Conservation (phyloP, 116 monocot genomes). For the Iris pallida region DNA sequence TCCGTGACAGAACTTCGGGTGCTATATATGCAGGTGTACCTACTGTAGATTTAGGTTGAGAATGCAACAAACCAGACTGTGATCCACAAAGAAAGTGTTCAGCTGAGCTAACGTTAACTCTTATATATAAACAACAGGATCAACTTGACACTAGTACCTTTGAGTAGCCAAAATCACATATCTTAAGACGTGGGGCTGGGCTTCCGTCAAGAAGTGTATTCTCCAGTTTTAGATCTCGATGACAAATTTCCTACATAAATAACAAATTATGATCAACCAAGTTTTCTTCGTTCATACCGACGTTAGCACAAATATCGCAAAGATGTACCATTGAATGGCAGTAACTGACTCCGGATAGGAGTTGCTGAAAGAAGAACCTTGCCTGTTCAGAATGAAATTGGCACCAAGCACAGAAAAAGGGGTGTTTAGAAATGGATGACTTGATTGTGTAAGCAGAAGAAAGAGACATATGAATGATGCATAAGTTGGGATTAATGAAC, state of each 20-base stretch:
- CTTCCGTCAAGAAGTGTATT: conserved; percentile 94
- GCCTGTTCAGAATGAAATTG: conserved; percentile 39
- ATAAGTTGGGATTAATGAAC: neutral
- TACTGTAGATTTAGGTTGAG: conserved; percentile 68
- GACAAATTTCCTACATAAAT: conserved; percentile 71
- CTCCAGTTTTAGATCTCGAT: conserved; percentile 93
- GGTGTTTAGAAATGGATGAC: neutral
- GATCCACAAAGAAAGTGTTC: conserved; percentile 1
- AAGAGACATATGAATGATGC: neutral
- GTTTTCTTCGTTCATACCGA: too few species aligned
- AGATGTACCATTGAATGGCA: conserved; percentile 71
- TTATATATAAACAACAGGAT: neutral
- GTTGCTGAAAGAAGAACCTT: conserved; percentile 92
- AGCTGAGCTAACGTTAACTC: too few species aligned
- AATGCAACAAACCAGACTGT: conserved; percentile 66
- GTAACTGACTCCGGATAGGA: conserved; percentile 89
- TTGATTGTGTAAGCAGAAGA: neutral
- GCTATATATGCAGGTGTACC: conserved; percentile 74
- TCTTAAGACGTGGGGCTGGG: conserved; percentile 72
- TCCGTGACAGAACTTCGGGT: conserved; percentile 51
- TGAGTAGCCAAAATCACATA: conserved; percentile 96
- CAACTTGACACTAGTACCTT: conserved; percentile 39
- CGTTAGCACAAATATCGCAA: neutral
- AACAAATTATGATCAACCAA: neutral
- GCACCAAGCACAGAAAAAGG: neutral